A percentile compares a stretch with the other conserved stretches of the same genome.
Conservation (phyloP, 2,329 filamentous ascomycete genomes). For the Trichoderma endophyticum region DNA sequence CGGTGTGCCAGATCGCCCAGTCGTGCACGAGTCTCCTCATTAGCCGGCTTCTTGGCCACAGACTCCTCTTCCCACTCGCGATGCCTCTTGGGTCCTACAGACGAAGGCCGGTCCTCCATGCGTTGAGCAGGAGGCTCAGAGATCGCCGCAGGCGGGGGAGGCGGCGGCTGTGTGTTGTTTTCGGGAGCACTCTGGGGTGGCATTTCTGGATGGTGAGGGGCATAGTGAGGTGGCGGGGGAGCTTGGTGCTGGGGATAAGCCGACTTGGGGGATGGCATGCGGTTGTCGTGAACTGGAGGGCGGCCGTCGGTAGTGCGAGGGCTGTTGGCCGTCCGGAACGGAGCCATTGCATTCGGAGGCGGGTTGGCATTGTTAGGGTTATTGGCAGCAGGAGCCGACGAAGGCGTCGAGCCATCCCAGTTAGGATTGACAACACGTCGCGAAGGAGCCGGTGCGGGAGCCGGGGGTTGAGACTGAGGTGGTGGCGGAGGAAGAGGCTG, state of each 20-base stretch:
- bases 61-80: conserved; percentile 91
- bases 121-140: conserved; percentile 65
- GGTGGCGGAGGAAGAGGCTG: conserved; percentile 51
- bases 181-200: conserved; percentile 61
- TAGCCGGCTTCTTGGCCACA: conserved; percentile 78
- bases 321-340: conserved; percentile 70
- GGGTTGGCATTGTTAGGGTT: conserved; percentile 36
- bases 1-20: conserved; percentile 81
- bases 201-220: conserved; percentile 68
- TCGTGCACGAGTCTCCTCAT: conserved; percentile 81
- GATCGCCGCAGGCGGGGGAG: conserved; percentile 45
- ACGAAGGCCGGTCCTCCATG: conserved; percentile 69
- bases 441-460: conserved; percentile 50
- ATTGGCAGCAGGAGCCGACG: conserved; percentile 37
- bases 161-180: conserved; percentile 45
- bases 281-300: conserved; percentile 73
- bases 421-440: conserved; percentile 60
- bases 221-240: conserved; percentile 48
- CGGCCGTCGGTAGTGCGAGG: conserved; percentile 75
- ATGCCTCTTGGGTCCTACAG: conserved; percentile 76
- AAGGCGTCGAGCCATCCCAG: conserved; percentile 54
- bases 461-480: conserved; percentile 42
- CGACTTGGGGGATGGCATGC: conserved; percentile 87
- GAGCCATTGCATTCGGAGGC: conserved; percentile 57
- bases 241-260: conserved; percentile 75